phyloP scores from a whole-genome alignment of 768 basidiomycete species.

The Hebeloma cylindrosporum region DNA sequence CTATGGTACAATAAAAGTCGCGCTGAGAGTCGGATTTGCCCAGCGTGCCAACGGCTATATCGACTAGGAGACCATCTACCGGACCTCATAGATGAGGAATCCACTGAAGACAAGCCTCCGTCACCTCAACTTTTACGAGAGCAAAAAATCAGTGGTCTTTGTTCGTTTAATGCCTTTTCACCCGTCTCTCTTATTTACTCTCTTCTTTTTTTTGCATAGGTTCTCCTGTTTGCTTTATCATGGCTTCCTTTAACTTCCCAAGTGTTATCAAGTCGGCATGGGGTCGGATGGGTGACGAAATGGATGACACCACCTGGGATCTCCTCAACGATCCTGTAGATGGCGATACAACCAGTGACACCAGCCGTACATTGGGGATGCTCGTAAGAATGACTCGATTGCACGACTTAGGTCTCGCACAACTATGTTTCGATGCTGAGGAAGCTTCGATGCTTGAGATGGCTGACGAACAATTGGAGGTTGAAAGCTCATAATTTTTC shows the following conservation, averaged over 20 bases:
- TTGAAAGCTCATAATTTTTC: neutral
- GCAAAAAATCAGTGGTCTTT: constrained; percentile 75
- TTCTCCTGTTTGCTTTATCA: constrained; percentile 74
- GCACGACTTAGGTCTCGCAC: constrained; percentile 70
- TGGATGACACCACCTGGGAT: constrained; percentile 66
- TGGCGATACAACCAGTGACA: constrained; percentile 34
- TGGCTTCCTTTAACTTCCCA: constrained; percentile 67
- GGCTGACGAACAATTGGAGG: constrained; percentile 2
- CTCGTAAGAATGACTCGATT: constrained; percentile 76
- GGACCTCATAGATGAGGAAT: constrained; percentile 37
- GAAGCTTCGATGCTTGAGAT: constrained; percentile 13
- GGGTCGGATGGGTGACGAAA: constrained; percentile 68
- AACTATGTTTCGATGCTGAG: constrained; percentile 50
- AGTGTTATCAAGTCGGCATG: constrained; percentile 63
- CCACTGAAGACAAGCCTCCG: constrained; percentile 13
- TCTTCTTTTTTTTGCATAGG: constrained; percentile 40
- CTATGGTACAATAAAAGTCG: constrained; percentile 89
- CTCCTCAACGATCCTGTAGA: constrained; percentile 49
- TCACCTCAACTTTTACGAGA: constrained; percentile 40
- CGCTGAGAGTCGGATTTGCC: constrained; percentile 67
- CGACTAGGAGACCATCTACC: constrained; percentile 64
- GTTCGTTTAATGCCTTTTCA: constrained; percentile 40
- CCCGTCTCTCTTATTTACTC: neutral
- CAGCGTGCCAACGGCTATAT: constrained; percentile 74
- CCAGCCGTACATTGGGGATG: constrained; percentile 50